phyloP scores from a whole-genome alignment of 2,329 filamentous ascomycete genomes.

The Neoarthrinium moseri region DNA sequence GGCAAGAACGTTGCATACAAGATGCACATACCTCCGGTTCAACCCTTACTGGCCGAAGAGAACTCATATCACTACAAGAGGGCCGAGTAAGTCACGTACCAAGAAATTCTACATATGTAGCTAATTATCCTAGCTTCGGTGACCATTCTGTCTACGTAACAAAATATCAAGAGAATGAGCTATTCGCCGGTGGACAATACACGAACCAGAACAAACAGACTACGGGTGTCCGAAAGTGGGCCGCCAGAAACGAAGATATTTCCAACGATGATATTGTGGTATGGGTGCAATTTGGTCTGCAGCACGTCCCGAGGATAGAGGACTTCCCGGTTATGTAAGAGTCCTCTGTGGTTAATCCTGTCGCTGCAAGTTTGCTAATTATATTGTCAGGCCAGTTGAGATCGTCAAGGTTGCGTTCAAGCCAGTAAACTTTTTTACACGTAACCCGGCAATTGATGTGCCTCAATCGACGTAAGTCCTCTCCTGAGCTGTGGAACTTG shows the following conservation, averaged over 20 bases:
- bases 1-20: conserved; percentile 36
- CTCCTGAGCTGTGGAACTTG: neutral
- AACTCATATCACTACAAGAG: conserved; percentile 21
- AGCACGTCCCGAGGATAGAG: conserved; percentile 5
- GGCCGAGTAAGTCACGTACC: conserved; percentile 17
- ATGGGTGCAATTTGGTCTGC: conserved; percentile 5
- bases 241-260: conserved; percentile 1
- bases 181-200: conserved; percentile 6
- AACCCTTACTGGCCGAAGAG: conserved; percentile 29
- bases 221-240: conserved; percentile 7
- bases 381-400: conserved; percentile 8
- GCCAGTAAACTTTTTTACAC: conserved; percentile 7
- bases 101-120: neutral
- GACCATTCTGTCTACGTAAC: conserved; percentile 7
- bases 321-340: conserved; percentile 8
- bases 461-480: conserved; percentile 4
- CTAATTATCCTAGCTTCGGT: conserved; percentile 2
- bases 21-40: conserved; percentile 31
- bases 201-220: conserved; percentile 7
- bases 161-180: conserved; percentile 6
- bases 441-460: conserved; percentile 8
- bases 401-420: conserved; percentile 7
- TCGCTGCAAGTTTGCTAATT: too few species aligned
- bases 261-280: conserved; percentile 4
- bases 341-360: too few species aligned